These are phyloP conservation scores for Eleusine coracana DNA, from an alignment of 176 grass and related monocot genomes.

Conservation along the genomic window DNA sequence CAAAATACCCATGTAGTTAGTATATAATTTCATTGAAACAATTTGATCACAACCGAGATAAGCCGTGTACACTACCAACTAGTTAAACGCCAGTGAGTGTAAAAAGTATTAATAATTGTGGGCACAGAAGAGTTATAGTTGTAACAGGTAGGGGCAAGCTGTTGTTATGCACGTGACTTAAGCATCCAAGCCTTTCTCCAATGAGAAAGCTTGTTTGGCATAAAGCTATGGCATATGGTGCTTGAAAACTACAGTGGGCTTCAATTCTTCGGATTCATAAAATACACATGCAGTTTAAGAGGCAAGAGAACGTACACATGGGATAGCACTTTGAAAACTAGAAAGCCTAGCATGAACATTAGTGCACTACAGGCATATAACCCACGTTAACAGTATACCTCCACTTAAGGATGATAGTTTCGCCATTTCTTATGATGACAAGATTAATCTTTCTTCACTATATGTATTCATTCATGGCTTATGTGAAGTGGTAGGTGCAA, in stretches of 20 bases:
- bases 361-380: not conserved
- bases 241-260: not conserved
- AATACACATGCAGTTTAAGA: not conserved
- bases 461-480: not conserved
- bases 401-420: not conserved
- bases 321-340: slow-evolving; percentile 3
- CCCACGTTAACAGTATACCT: slow-evolving; percentile 9
- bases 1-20: not conserved
- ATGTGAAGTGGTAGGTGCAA: not conserved
- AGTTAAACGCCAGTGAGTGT: not conserved
- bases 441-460: not conserved
- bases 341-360: not conserved
- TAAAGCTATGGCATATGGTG: not conserved
- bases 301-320: not conserved
- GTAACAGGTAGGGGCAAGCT: not conserved
- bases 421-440: not conserved
- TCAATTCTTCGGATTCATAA: not conserved
- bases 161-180: not conserved
- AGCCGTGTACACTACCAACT: not conserved
- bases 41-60: slow-evolving; percentile 31
- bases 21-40: not conserved
- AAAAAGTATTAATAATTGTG: not conserved
- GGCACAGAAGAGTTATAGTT: not conserved
- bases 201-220: slow-evolving; percentile 3
- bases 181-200: not conserved